A percentile compares a stretch with the other conserved stretches of the same genome.
These are phyloP conservation scores for Tulasnella sp. DNA, from an alignment of 768 basidiomycete species.

Conservation along the genomic window DNA sequence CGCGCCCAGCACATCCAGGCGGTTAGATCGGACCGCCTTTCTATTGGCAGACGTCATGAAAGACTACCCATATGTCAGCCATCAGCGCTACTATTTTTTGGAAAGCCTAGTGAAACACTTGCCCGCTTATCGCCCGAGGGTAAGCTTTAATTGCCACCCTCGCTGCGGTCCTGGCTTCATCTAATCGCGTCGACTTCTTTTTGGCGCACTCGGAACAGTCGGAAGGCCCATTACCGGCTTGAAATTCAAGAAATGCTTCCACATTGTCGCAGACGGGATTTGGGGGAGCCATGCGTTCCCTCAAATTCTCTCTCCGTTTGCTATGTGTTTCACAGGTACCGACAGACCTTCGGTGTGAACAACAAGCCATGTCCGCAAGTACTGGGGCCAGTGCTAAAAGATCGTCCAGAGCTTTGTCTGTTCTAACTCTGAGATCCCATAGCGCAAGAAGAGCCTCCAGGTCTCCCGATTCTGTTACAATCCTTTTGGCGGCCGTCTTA, in stretches of 20 bases:
- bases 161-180: background rate
- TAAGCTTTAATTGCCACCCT: background rate
- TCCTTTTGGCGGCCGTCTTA: too few relatives aligned
- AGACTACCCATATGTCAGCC: background rate
- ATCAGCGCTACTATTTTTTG: background rate
- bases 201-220: background rate
- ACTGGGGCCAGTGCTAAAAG: background rate
- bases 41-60: background rate
- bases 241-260: background rate
- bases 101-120: background rate
- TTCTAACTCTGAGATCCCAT: background rate
- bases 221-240: background rate
- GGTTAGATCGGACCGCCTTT: too few relatives aligned
- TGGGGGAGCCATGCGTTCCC: background rate
- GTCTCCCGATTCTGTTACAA: too few relatives aligned
- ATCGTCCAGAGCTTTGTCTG: background rate
- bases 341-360: background rate
- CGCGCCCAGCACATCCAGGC: too few relatives aligned
- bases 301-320: background rate
- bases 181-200: background rate
- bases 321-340: background rate
- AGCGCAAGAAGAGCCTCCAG: background rate
- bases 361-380: background rate
- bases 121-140: background rate
- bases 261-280: background rate